Base-by-base conservation (phyloP, 805 yeast genomes). In the Saturnispora ahearnii region DNA sequence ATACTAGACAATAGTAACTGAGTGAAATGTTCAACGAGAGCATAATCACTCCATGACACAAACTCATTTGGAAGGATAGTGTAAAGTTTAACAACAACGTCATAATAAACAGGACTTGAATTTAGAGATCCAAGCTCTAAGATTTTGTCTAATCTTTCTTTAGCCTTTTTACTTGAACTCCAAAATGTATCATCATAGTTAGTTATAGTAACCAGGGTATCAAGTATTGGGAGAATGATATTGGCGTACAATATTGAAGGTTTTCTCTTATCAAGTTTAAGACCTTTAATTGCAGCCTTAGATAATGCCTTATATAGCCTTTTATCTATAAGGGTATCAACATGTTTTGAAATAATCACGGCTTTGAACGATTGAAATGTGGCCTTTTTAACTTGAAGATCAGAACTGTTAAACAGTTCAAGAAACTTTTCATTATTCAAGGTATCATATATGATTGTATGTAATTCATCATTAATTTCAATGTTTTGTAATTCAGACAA, bases 71-170 rank as follows among this genome's bases (percentile, higher is more conserved):
- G 68, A 13, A 64, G 47, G 2, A 46, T 32, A 1, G 46, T 40
- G 0, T 64, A 32, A 8, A 64, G 44, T 1, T 51, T 33, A 3
- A 26, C 43, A 1, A 64, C 38, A 6, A 58, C 41, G 15, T 56
- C 55, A 55, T 77, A 84, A 58, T 79, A 82, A 0, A 65, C 54
- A 0, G 81, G 74, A 29, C 70, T 66, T 46, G 85, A 78, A 45
- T 70, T 71, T 44, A 81, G 69, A 2, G 78, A 76, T 0, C 88
- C 84, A 12, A 79, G 53, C 11, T 66, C 66, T 21, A 84, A 55
- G 53, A 81, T 73, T 0, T 66, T 73, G 1, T 69, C 43, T 10
- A 84, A 58, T 51, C 72, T 73, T 3, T 69, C 71, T 15, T 70
- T 69, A 1, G 79, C 55, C 3, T 66, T 65, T 50, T 82, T 82